These are phyloP conservation scores for Adansonia madagascariensis DNA, from an alignment of 441 rosid genomes.

Conservation along the genomic window DNA sequence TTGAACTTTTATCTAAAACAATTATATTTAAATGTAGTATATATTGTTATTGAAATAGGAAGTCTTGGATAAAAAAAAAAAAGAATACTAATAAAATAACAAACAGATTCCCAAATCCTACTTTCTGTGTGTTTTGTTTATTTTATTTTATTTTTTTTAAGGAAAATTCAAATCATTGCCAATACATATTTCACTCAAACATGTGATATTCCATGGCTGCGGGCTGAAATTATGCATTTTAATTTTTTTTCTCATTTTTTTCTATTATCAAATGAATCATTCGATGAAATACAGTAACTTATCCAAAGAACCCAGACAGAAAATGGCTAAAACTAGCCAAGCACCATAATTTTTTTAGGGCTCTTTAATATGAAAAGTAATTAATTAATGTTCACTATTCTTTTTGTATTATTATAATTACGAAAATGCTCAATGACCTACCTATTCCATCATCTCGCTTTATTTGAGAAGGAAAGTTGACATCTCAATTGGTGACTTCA, in stretches of 20 bases:
- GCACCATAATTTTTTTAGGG: background rate
- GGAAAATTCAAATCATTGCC: background rate
- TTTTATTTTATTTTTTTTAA: no score
- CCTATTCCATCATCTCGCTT: no score
- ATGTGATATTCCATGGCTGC: background rate
- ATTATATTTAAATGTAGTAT: no score
- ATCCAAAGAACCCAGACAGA: background rate
- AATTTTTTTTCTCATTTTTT: no score
- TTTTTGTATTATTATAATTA: background rate
- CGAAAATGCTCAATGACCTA: no score
- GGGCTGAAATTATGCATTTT: background rate
- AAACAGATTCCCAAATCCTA: background rate
- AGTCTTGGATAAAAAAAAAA: background rate
- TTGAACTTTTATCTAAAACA: no score
- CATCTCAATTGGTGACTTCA: no score
- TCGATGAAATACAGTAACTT: background rate
- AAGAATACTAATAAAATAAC: no score
- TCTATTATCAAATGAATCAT: no score
- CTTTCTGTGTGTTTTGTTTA: no score
- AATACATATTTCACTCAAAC: background rate
- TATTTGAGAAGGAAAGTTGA: no score
- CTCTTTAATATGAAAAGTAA: background rate
- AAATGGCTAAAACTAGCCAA: background rate
- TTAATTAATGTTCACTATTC: background rate
- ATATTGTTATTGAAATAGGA: background rate